phyloP scores from a whole-genome alignment of 2,329 filamentous ascomycete genomes.

The Aspergillus phoenicis region DNA sequence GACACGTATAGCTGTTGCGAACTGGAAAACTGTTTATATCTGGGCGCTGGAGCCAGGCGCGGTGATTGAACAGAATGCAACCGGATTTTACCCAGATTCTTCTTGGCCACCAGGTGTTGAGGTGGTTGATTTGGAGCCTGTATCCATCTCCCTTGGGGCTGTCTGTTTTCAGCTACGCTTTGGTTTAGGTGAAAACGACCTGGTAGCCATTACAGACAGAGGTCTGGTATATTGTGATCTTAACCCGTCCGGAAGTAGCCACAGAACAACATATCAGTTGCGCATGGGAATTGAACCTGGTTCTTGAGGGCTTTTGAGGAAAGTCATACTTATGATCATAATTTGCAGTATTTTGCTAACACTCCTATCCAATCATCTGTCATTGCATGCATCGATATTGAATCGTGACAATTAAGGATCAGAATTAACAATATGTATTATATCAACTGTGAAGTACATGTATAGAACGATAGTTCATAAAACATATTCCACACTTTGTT shows the following conservation, averaged over 20 bases:
- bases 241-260: constrained; percentile 31
- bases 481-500: no score
- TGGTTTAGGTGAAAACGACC: constrained; percentile 38
- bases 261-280: constrained; percentile 19
- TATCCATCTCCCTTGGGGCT: constrained; percentile 37
- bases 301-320: not conserved
- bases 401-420: no score
- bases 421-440: no score
- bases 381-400: no score
- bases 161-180: constrained; percentile 44
- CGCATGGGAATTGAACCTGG: not conserved
- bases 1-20: constrained; percentile 45
- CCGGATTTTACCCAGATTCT: constrained; percentile 36
- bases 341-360: no score
- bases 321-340: not conserved
- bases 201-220: constrained; percentile 46
- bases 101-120: constrained; percentile 25
- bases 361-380: no score
- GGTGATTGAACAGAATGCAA: constrained; percentile 35
- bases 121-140: constrained; percentile 35
- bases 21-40: constrained; percentile 46
- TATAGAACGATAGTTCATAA: no score
- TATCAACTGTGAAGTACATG: no score
- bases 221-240: constrained; percentile 45
- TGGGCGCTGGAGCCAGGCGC: constrained; percentile 44